Base-by-base conservation (phyloP, 108 stramenopile genomes). In the Aurantiochytrium sp. region DNA sequence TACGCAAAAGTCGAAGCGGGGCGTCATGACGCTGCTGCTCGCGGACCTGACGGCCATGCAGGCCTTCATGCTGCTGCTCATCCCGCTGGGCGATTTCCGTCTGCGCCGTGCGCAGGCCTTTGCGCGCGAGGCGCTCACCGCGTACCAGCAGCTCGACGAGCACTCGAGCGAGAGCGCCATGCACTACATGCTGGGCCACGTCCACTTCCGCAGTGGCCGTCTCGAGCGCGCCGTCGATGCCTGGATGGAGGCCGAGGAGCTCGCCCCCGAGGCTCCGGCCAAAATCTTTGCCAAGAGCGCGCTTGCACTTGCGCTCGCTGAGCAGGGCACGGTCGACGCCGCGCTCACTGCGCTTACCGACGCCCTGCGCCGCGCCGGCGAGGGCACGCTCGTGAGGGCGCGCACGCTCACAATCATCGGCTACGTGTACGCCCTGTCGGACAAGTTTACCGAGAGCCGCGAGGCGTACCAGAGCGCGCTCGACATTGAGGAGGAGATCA, bases 31-130 rank as follows among this genome's bases (percentile, higher is more conserved):
- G n/a, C 42, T 81, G 6, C 39, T 81, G n/a, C 45, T 81, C 27
- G 73, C 73, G 17, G 73, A 81, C 32, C 45, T 81, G 2, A 48
- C 39, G 6, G 45, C 45, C 10, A 81, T 81, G 39, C 73, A 81
- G 30, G 73, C 73, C 42, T 48, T 81, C 27, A 48, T 81, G 73
- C 73, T 81, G 27, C 73, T 81, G 39, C 42, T 81, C 73, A 81
- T 48, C 27, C 73, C 39, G 6, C 42, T 81, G 73, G 73, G 73
- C 6, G 45, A 48, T 81, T 81, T 81, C 0, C 73, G 73, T 42
- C 24, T 81, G 42, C n/a, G 30, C 24, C 73, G 45, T 21, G 73
- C 73, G 6, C 42, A 81, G 45, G 2, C 39, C 36, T 48, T 81
- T 0, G 42, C 45, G 12, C 39, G 32, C 10, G 45, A 81, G 1